Evolutionary conservation across 306 rosid species (phyloP).

Genomic region (Vigna radiata): DNA sequence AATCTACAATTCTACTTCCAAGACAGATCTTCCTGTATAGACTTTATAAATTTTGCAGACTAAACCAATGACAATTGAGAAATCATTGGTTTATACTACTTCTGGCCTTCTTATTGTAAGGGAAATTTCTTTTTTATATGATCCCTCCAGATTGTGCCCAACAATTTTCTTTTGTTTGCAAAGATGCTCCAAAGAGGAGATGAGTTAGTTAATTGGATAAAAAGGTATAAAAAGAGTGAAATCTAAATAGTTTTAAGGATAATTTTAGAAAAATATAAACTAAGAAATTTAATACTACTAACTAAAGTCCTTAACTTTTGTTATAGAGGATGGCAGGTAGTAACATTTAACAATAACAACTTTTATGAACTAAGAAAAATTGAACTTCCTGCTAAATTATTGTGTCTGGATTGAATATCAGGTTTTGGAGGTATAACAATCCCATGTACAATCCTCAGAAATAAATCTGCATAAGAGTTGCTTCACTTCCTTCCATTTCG

Average conservation of each 20-base stretch:
- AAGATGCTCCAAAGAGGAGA: not conserved
- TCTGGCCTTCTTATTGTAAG: not conserved
- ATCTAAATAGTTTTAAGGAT: not conserved
- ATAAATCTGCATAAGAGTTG: not conserved
- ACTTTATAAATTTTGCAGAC: slow-evolving; percentile 1
- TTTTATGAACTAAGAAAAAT: not conserved
- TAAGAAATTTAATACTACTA: not conserved
- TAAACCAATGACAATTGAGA: not conserved
- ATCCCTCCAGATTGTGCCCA: not conserved
- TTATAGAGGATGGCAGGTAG: not conserved
- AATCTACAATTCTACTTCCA: slow-evolving; percentile 21
- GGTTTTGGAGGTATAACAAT: slow-evolving; percentile 27
- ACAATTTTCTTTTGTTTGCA: not conserved
- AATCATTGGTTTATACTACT: not conserved
- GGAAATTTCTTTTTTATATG: not conserved
- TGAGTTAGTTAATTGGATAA: not conserved
- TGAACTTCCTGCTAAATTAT: slow-evolving; percentile 4
- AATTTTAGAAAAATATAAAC: not conserved
- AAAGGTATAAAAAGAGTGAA: not conserved
- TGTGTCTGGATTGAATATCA: slow-evolving; percentile 15
- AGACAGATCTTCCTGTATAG: not conserved
- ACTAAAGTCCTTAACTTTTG: not conserved
- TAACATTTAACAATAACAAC: not conserved
- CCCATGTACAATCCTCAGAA: not conserved
- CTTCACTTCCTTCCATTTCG: slow-evolving; percentile 27